Conservation (phyloP, 2,329 filamentous ascomycete species). For the Monilinia laxa region DNA sequence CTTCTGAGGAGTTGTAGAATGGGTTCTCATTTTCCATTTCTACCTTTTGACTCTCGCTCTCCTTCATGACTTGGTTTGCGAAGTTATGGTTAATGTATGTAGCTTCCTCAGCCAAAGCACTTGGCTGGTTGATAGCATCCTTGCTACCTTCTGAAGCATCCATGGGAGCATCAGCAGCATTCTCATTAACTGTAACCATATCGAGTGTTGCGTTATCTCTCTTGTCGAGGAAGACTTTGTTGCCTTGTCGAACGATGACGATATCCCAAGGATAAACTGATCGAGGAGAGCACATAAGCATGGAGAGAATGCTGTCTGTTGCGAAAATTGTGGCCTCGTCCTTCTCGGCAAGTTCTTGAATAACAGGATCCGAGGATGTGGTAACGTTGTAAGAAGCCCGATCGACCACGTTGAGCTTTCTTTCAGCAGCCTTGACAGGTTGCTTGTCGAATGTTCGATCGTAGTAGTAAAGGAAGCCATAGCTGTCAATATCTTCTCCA, state of each 20-base stretch:
- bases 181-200: slow-evolving; percentile 99
- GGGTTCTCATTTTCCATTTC: slow-evolving; percentile 88
- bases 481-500: slow-evolving; percentile 91
- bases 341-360: slow-evolving; percentile 95
- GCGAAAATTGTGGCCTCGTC: slow-evolving; percentile 96
- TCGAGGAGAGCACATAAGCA: slow-evolving; percentile 97
- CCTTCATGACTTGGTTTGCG: slow-evolving; percentile 87
- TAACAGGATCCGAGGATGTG: slow-evolving; percentile 91
- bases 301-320: slow-evolving; percentile 94
- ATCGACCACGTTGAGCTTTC: slow-evolving; percentile 84
- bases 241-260: slow-evolving; percentile 85
- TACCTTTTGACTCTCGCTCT: slow-evolving; percentile 75
- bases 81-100: slow-evolving; percentile 99
- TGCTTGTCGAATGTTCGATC: slow-evolving; percentile 94
- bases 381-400: slow-evolving; percentile 98
- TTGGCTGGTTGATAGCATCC: slow-evolving; percentile 92
- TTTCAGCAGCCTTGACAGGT: slow-evolving; percentile 83
- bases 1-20: slow-evolving; percentile 93
- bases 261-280: slow-evolving; percentile 99
- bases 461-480: slow-evolving; percentile 98
- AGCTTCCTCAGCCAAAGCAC: slow-evolving; percentile 88
- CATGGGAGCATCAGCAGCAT: slow-evolving; percentile 89
- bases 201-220: slow-evolving; percentile 91
- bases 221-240: slow-evolving; percentile 99
- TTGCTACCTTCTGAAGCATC: slow-evolving; percentile 91